These are phyloP conservation scores for Nemania sp. DNA, from an alignment of 2,329 filamentous ascomycete species.

Conservation along the genomic window DNA sequence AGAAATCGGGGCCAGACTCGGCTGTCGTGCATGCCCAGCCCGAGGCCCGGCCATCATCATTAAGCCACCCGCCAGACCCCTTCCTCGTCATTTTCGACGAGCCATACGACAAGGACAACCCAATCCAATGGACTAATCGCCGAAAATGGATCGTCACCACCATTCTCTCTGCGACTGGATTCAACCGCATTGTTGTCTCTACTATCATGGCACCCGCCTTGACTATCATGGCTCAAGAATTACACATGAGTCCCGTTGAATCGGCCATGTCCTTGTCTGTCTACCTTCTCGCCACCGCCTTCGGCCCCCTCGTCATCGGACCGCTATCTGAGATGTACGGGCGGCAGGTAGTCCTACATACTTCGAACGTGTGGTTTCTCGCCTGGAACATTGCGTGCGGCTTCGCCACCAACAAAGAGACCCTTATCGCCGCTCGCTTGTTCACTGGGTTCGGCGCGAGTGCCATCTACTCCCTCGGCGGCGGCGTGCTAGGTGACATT, in stretches of 20 bases:
- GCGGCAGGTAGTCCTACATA: constrained; percentile 47
- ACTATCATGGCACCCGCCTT: constrained; percentile 59
- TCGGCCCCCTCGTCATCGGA: constrained; percentile 50
- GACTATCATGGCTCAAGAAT: constrained; percentile 52
- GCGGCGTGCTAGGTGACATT: constrained; percentile 53
- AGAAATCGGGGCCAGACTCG: not conserved
- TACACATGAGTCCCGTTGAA: constrained; percentile 54
- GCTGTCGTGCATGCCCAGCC: not conserved
- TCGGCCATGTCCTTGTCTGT: constrained; percentile 54
- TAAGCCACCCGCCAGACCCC: constrained; percentile 2
- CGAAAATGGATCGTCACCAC: constrained; percentile 56
- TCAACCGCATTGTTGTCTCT: constrained; percentile 56
- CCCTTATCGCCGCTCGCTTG: constrained; percentile 51
- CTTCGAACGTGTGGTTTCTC: constrained; percentile 54
- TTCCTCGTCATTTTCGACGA: constrained; percentile 25
- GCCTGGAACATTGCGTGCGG: constrained; percentile 54
- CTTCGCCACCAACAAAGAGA: constrained; percentile 45
- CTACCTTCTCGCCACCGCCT: constrained; percentile 47
- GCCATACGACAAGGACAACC: constrained; percentile 41
- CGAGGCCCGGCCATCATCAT: not conserved
- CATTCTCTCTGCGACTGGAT: constrained; percentile 54
- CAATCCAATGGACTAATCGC: constrained; percentile 45
- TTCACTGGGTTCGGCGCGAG: constrained; percentile 54
- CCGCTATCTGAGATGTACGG: constrained; percentile 55
- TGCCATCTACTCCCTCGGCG: constrained; percentile 50